Percentiles rank a stretch among this genome's conserved stretches.
Evolutionary conservation across 768 basidiomycete species (phyloP).

Genomic region (Hygrophorus russula): DNA sequence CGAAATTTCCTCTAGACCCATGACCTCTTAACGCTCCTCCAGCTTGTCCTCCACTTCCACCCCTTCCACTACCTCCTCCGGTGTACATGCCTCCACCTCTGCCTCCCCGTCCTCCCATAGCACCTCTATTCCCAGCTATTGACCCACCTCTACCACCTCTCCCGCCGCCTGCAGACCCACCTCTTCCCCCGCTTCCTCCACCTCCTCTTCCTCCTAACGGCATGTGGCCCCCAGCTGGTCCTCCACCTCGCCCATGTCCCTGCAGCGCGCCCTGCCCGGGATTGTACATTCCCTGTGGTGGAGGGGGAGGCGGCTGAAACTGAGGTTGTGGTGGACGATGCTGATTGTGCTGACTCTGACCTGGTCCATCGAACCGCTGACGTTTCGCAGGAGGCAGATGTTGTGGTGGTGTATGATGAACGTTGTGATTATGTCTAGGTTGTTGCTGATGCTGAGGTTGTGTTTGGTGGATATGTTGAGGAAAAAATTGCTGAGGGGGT

Average conservation of each 20-base stretch:
- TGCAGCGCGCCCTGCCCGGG: slow-evolving; percentile 15
- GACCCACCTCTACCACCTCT: slow-evolving; percentile 43
- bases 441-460: slow-evolving; percentile 29
- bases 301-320: slow-evolving; percentile 49
- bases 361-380: slow-evolving; percentile 78
- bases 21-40: slow-evolving; percentile 48
- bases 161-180: slow-evolving; percentile 25
- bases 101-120: slow-evolving; percentile 25
- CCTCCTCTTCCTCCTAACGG: slow-evolving; percentile 29
- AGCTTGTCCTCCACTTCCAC: slow-evolving; percentile 31
- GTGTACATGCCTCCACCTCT: slow-evolving; percentile 22
- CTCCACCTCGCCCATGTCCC: slow-evolving; percentile 25
- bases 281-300: slow-evolving; percentile 28
- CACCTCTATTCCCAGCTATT: slow-evolving; percentile 34
- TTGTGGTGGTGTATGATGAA: slow-evolving; percentile 59
- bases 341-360: slow-evolving; percentile 37
- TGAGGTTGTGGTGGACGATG: slow-evolving; percentile 52
- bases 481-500: slow-evolving; percentile 34
- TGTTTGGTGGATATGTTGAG: slow-evolving; percentile 22
- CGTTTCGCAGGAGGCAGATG: slow-evolving; percentile 89
- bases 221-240: slow-evolving; percentile 26
- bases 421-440: slow-evolving; percentile 39
- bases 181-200: slow-evolving; percentile 34
- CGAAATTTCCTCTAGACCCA: slow-evolving; percentile 55
- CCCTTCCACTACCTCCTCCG: slow-evolving; percentile 28